Base-by-base conservation (phyloP, 345 rosid genomes). In the Lepidium aucheri region DNA sequence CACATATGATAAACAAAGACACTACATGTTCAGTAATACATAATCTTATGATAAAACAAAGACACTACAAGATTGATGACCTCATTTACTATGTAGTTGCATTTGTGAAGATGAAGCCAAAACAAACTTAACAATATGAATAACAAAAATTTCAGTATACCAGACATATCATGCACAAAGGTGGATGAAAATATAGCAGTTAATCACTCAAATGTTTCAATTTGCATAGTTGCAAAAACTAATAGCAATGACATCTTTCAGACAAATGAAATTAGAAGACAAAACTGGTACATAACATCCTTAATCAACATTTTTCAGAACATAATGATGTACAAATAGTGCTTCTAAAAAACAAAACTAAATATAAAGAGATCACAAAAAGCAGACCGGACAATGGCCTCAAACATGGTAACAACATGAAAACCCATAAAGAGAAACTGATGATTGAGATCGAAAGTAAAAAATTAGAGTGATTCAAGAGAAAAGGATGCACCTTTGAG, bases 211-310 rank as follows among this genome's bases (percentile, higher is more conserved):
- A 11, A 59, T 49, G 30, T 20, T 17, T 53, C 55, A 61, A 8
- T 11, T 41, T 52, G 3, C 45, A 69, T 59, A 35, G 26, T 20
- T 39, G 51, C 51, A 60, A 52, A 50, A 61, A 53, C 53, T 22
- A 12, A 60, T 42, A 69, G 20, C 44, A 60, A 30, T 51, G 45
- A 22, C 43, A 60, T 41, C 53, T 13, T 34, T 60, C 54, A 60
- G 44, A 61, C 60, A 33, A 24, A 41, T 46, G 60, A 22, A 15
- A 45, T 63, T 18, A 70, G 57, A 62, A 38, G 56, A 70, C 87
- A 78, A 76, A 92, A 97, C 97, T 92, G 98, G 75, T 53, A 79
- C 95, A 92, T 86, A 58, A 85, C 93, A 45, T 92, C 97, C 64
- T 78, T 79, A 65, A 92, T 87, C 96, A 92, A n/a, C n/a, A n/a